phyloP scores from a whole-genome alignment of 768 basidiomycete species.

The Lentinula edodes region DNA sequence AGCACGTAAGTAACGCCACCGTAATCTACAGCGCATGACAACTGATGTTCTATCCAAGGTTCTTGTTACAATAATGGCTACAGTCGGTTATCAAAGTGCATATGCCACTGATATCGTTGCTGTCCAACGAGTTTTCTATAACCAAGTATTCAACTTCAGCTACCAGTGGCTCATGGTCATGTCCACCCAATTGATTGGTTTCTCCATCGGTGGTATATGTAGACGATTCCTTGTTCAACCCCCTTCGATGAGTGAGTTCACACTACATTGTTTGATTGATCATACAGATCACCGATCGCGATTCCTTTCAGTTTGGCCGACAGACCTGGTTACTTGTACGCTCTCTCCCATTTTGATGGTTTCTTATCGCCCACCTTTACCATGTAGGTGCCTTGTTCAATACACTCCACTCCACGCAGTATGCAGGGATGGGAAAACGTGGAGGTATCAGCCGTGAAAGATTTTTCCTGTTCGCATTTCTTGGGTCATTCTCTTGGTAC shows the following conservation, averaged over 20 bases:
- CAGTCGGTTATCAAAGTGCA: conserved; percentile 41
- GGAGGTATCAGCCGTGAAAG: conserved; percentile 69
- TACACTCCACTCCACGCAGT: conserved; percentile 70
- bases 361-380: not conserved
- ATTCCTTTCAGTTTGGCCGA: conserved; percentile 63
- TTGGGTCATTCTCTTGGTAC: conserved; percentile 57
- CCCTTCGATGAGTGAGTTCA: conserved; percentile 56
- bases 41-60: conserved; percentile 26
- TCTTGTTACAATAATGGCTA: conserved; percentile 48
- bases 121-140: conserved; percentile 71
- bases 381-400: conserved; percentile 50
- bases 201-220: conserved; percentile 69
- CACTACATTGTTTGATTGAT: not conserved
- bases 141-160: conserved; percentile 54
- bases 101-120: conserved; percentile 76
- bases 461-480: conserved; percentile 68
- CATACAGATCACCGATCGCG: conserved; percentile 19
- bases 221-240: conserved; percentile 75
- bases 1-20: conserved; percentile 42
- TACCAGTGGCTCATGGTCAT: conserved; percentile 80
- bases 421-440: conserved; percentile 57
- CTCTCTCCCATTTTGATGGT: conserved; percentile 27
- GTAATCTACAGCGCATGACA: conserved; percentile 13
- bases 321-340: conserved; percentile 65
- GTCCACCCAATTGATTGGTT: conserved; percentile 73